A percentile compares a stretch with the other conserved stretches of the same genome.
These are phyloP conservation scores for Phaeodactylum tricornutum DNA, from an alignment of 108 stramenopile species.

Conservation along the genomic window DNA sequence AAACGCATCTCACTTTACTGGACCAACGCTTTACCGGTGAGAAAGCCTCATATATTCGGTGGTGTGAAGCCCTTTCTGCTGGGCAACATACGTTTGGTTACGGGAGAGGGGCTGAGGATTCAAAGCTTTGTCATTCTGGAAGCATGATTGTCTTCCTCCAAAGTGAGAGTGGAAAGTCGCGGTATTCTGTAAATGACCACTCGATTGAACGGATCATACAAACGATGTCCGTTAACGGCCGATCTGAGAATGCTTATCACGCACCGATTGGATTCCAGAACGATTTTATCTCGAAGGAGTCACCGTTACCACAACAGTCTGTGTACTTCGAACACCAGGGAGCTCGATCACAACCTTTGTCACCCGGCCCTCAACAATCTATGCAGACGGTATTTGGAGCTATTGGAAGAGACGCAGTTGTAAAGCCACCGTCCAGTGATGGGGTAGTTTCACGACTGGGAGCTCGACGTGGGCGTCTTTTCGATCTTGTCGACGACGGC, in stretches of 20 bases:
- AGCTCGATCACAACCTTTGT: slow-evolving; percentile 2
- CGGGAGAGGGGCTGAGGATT: not conserved
- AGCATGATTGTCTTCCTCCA: slow-evolving; percentile 3
- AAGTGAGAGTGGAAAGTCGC: not conserved
- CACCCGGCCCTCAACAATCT: not conserved
- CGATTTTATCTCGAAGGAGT: not conserved
- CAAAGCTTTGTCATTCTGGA: not conserved
- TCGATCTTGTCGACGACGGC: slow-evolving; percentile 73
- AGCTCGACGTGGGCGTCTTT: slow-evolving; percentile 61
- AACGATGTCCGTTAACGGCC: not conserved
- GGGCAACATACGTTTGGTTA: slow-evolving; percentile 3
- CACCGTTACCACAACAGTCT: not conserved
- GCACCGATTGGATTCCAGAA: not conserved
- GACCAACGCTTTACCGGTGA: slow-evolving; percentile 41
- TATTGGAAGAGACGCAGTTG: not conserved
- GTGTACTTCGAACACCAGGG: not conserved
- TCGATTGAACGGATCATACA: not conserved
- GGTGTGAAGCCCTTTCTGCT: not conserved
- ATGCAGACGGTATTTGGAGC: too few species aligned
- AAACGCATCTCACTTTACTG: slow-evolving; percentile 37
- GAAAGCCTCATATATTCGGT: not conserved
- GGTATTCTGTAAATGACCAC: not conserved
- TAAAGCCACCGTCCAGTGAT: slow-evolving; percentile 3
- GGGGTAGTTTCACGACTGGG: slow-evolving; percentile 11
- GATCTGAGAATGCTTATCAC: not conserved